Conservation (phyloP, 345 rosid species). For the Murraya koenigii region DNA sequence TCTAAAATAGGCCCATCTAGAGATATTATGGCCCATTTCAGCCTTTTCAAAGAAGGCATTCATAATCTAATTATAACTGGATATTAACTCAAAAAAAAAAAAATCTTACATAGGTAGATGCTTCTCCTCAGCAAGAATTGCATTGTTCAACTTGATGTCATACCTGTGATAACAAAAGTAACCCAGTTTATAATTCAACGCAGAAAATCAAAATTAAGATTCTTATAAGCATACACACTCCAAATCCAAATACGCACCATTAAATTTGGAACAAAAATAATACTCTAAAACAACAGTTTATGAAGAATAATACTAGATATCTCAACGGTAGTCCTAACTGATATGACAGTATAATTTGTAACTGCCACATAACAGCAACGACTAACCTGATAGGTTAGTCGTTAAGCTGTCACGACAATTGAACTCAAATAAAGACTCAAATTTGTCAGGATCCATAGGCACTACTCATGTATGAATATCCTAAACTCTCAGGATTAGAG, state of each 20-base stretch:
- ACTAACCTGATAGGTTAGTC: too few species aligned
- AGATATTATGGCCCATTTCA: background rate
- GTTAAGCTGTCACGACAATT: too few species aligned
- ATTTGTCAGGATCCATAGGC: too few species aligned
- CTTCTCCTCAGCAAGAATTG: conserved; percentile 96
- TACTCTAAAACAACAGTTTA: background rate
- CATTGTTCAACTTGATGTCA: conserved; percentile 80
- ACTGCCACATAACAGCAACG: too few species aligned
- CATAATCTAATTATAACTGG: background rate
- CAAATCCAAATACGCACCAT: too few species aligned
- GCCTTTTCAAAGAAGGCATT: background rate
- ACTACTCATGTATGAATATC: background rate
- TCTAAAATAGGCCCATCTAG: background rate
- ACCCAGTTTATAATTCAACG: background rate
- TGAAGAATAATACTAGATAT: background rate
- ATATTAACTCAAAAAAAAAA: background rate
- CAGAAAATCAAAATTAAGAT: background rate
- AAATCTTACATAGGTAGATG: conserved; percentile 75
- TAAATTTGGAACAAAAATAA: background rate
- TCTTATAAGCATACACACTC: too few species aligned
- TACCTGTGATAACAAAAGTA: conserved; percentile 46
- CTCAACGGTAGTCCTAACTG: too few species aligned
- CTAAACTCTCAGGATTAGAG: background rate
- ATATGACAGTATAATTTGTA: too few species aligned
- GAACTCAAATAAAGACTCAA: too few species aligned